A percentile compares a stretch with the other conserved stretches of the same genome.
Evolutionary conservation across 164 flowering plant species (phyloP).

Genomic region (Berberis vulgaris): DNA sequence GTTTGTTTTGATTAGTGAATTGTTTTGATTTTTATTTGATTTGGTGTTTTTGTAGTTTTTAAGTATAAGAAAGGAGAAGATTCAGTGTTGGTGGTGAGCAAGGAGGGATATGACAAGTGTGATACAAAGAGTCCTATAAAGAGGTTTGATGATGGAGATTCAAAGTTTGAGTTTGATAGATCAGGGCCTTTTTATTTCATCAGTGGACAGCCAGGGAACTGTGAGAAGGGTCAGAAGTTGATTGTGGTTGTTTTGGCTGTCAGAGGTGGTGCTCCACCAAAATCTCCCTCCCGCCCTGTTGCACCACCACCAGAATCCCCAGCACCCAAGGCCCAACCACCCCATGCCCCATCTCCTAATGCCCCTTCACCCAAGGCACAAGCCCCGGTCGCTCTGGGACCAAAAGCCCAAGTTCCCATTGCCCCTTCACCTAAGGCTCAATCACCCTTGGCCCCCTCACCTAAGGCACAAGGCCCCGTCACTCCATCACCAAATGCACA

Average conservation of each 20-base stretch:
- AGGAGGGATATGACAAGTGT: conserved; percentile 51
- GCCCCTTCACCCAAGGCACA: background rate
- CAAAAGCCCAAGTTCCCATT: background rate
- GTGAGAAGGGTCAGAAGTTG: conserved; percentile 47
- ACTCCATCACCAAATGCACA: background rate
- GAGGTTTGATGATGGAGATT: conserved; percentile 30
- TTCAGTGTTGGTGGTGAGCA: conserved; percentile 59
- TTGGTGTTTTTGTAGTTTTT: conserved; percentile 34
- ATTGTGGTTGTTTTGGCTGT: conserved; percentile 38
- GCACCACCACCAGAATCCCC: conserved; percentile 6
- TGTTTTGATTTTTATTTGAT: background rate
- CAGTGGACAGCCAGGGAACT: conserved; percentile 33
- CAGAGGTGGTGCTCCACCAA: conserved; percentile 6
- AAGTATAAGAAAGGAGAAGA: conserved; percentile 49
- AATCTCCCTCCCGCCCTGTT: background rate
- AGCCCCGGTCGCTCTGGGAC: too few species aligned
- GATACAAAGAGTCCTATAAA: conserved; percentile 31
- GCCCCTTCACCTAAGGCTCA: conserved; percentile 4
- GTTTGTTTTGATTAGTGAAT: background rate
- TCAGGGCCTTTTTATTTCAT: conserved; percentile 62
- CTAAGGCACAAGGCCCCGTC: too few species aligned
- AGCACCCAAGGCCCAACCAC: conserved; percentile 7
- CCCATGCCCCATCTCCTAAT: background rate
- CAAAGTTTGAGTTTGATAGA: conserved; percentile 29
- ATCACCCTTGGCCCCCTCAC: conserved; percentile 3